These are phyloP conservation scores for Hirsutella minnesotensis DNA, from an alignment of 2,329 filamentous ascomycete genomes.

Conservation along the genomic window DNA sequence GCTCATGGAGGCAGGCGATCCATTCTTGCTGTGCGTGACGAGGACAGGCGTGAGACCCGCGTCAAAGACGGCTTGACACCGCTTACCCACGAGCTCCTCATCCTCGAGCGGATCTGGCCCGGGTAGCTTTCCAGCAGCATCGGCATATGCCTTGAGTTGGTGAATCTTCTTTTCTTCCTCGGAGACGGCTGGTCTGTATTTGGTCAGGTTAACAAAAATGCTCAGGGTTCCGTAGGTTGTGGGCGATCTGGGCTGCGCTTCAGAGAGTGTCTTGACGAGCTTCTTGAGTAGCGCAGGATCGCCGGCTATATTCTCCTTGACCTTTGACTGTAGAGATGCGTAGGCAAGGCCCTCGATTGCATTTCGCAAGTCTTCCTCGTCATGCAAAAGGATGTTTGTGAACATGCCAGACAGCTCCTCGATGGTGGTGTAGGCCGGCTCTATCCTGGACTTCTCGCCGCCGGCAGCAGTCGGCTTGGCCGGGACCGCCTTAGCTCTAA, in stretches of 20 bases:
- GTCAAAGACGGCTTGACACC: constrained; percentile 70
- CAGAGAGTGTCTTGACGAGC: constrained; percentile 51
- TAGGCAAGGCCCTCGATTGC: constrained; percentile 89
- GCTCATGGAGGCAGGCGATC: constrained; percentile 57
- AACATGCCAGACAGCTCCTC: constrained; percentile 55
- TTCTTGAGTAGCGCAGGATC: constrained; percentile 58
- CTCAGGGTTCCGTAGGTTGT: constrained; percentile 77
- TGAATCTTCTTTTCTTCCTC: constrained; percentile 89
- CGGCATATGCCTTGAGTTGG: constrained; percentile 89
- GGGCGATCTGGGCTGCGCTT: constrained; percentile 51
- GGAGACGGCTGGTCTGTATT: constrained; percentile 63
- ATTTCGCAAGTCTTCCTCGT: constrained; percentile 50
- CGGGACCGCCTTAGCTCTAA: constrained; percentile 41
- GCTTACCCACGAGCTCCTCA: constrained; percentile 59
- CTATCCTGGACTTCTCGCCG: constrained; percentile 30
- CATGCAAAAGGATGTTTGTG: constrained; percentile 51
- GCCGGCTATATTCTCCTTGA: constrained; percentile 69
- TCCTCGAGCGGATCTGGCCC: constrained; percentile 59
- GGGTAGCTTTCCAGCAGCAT: constrained; percentile 59
- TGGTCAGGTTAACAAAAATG: constrained; percentile 74
- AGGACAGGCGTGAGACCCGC: constrained; percentile 67
- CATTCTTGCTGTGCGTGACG: constrained; percentile 61
- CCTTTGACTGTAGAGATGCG: constrained; percentile 70
- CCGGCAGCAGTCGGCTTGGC: constrained; percentile 26
- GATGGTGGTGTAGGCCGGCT: constrained; percentile 46